Percentiles rank a stretch among this genome's conserved stretches.
phyloP scores from a whole-genome alignment of 371 early-diverging fungal genomes.

The Mucor ambiguus region DNA sequence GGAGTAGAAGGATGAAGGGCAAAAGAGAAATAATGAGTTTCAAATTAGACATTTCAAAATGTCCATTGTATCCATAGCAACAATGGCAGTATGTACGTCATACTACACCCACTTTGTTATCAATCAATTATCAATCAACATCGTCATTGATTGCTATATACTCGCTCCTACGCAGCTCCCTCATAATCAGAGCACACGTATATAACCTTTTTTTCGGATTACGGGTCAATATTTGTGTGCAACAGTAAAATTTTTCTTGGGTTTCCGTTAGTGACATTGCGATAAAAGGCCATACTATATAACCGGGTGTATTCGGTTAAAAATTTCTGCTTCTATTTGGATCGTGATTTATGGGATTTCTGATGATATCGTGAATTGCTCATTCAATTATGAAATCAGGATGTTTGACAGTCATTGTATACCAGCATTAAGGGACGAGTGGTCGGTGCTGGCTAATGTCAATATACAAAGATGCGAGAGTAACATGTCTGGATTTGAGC shows the following conservation, averaged over 20 bases:
- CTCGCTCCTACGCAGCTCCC: background rate
- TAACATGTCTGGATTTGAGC: background rate
- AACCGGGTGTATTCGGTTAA: slow-evolving; percentile 8
- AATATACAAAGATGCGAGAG: background rate
- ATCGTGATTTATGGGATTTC: slow-evolving; percentile 3
- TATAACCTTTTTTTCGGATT: slow-evolving; percentile 8
- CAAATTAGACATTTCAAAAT: background rate
- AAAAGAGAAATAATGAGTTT: background rate
- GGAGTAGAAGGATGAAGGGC: background rate
- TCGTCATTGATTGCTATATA: background rate
- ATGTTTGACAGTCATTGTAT: background rate
- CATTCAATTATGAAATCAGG: background rate
- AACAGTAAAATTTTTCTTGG: slow-evolving; percentile 6
- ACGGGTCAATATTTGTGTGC: slow-evolving; percentile 3
- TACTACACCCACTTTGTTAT: background rate
- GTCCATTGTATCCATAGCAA: background rate
- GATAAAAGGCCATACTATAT: slow-evolving; percentile 3
- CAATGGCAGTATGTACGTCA: background rate
- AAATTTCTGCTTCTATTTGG: background rate
- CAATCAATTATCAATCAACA: background rate
- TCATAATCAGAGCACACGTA: background rate
- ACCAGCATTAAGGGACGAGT: background rate
- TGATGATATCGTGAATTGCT: background rate
- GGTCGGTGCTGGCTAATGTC: background rate
- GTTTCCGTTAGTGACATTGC: slow-evolving; percentile 6